Evolutionary conservation across 768 basidiomycete genomes (phyloP).

Genomic region (Gymnopilus dilepis): DNA sequence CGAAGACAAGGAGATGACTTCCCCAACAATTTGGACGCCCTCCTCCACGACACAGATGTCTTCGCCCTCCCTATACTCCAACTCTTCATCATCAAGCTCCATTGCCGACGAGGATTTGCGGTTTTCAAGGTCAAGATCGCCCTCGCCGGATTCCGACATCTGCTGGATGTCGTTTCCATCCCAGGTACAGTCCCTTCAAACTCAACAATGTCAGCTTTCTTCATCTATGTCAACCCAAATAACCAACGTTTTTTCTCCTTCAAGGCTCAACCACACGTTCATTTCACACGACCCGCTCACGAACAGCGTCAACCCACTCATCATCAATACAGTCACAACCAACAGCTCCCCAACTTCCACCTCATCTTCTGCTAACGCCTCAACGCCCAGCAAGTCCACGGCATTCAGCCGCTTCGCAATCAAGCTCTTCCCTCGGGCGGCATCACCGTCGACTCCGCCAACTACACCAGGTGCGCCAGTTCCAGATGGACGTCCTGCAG

Average conservation of each 20-base stretch:
- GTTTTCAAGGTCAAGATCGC: slow-evolving; percentile 42
- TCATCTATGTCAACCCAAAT: slow-evolving; percentile 45
- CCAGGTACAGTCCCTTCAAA: slow-evolving; percentile 40
- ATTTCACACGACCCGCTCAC: slow-evolving; percentile 19
- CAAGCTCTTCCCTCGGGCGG: slow-evolving; percentile 56
- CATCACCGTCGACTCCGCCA: slow-evolving; percentile 48
- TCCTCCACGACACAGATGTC: slow-evolving; percentile 50
- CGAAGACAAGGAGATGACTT: slow-evolving; percentile 60
- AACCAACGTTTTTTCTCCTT: slow-evolving; percentile 44
- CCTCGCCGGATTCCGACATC: slow-evolving; percentile 35
- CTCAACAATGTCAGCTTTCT: slow-evolving; percentile 50
- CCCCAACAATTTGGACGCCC: slow-evolving; percentile 54
- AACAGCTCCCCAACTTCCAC: slow-evolving; percentile 16
- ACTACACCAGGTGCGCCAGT: slow-evolving; percentile 37
- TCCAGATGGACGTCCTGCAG: slow-evolving; percentile 34
- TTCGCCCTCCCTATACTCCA: slow-evolving; percentile 48
- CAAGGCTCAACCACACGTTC: slow-evolving; percentile 40
- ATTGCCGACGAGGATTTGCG: slow-evolving; percentile 37
- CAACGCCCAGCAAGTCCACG: slow-evolving; percentile 32
- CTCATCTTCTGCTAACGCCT: slow-evolving; percentile 19
- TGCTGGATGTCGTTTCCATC: slow-evolving; percentile 37
- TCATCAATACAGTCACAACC: slow-evolving; percentile 10
- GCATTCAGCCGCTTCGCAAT: slow-evolving; percentile 45
- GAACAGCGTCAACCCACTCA: slow-evolving; percentile 13
- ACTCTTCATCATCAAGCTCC: slow-evolving; percentile 44